Evolutionary conservation across 305 asterid genomes (phyloP).

Genomic region (Fraxinus angustifolia): DNA sequence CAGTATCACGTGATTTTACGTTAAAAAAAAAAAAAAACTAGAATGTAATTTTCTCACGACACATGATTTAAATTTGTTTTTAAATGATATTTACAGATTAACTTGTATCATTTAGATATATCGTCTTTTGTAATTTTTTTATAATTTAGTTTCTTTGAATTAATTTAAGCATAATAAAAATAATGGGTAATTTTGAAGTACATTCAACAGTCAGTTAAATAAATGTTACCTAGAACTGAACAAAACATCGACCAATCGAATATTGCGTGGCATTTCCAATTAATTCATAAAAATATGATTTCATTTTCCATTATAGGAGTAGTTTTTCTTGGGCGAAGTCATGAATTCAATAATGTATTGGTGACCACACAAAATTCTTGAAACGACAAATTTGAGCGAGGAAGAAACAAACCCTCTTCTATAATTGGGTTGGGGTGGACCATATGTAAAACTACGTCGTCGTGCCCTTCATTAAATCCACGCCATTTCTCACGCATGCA

Average conservation of each 20-base stretch:
- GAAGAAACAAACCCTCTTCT: not conserved
- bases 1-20: not conserved
- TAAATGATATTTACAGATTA: not conserved
- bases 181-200: not conserved
- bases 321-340: not conserved
- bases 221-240: not conserved
- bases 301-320: not conserved
- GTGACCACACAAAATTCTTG: not conserved
- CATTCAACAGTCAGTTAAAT: not conserved
- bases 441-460: not conserved
- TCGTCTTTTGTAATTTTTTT: no score
- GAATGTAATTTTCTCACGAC: no score
- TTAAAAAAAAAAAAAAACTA: not conserved
- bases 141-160: no score
- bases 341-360: not conserved
- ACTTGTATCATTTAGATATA: not conserved
- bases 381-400: not conserved
- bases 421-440: not conserved
- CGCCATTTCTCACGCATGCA: not conserved
- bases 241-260: not conserved
- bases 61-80: not conserved
- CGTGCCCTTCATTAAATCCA: not conserved
- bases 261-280: not conserved
- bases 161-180: no score
- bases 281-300: not conserved